Percentiles rank a stretch among this genome's conserved stretches.
Evolutionary conservation across 495 filamentous ascomycete species (phyloP).

Genomic region (Aspergillus avenaceus): DNA sequence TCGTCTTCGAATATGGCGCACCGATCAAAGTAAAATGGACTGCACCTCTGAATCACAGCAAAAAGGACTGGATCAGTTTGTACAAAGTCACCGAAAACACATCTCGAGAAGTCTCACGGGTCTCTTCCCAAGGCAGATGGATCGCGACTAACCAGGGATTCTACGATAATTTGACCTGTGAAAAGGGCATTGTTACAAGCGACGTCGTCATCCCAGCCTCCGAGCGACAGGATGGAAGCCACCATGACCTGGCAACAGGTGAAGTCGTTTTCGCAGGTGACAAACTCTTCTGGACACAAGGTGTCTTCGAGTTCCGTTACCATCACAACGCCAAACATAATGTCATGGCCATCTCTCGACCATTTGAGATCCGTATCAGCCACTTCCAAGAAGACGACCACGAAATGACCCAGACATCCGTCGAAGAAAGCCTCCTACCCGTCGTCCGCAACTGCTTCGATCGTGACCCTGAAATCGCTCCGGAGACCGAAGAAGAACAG

Average conservation of each 20-base stretch:
- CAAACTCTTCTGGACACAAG: conserved; percentile 95
- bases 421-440: conserved; percentile 74
- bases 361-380: conserved; percentile 83
- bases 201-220: conserved; percentile 49
- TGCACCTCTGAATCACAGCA: conserved; percentile 85
- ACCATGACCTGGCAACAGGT: conserved; percentile 46
- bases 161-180: conserved; percentile 72
- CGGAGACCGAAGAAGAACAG: conserved; percentile 69
- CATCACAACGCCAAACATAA: conserved; percentile 92
- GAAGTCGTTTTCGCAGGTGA: conserved; percentile 88
- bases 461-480: conserved; percentile 85
- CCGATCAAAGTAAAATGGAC: conserved; percentile 91
- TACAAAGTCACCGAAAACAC: conserved; percentile 93
- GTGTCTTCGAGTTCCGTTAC: conserved; percentile 93
- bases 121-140: conserved; percentile 89
- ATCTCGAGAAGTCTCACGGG: conserved; percentile 73
- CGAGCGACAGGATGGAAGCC: conserved; percentile 42
- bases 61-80: conserved; percentile 91
- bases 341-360: conserved; percentile 92
- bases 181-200: conserved; percentile 72
- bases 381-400: conserved; percentile 62
- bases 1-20: conserved; percentile 83
- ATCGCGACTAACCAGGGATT: conserved; percentile 70
- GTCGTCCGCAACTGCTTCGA: conserved; percentile 90
- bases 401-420: conserved; percentile 48